A percentile compares a stretch with the other conserved stretches of the same genome.
phyloP scores from a whole-genome alignment of 495 filamentous ascomycete species.

The Aspergillus nidulans region DNA sequence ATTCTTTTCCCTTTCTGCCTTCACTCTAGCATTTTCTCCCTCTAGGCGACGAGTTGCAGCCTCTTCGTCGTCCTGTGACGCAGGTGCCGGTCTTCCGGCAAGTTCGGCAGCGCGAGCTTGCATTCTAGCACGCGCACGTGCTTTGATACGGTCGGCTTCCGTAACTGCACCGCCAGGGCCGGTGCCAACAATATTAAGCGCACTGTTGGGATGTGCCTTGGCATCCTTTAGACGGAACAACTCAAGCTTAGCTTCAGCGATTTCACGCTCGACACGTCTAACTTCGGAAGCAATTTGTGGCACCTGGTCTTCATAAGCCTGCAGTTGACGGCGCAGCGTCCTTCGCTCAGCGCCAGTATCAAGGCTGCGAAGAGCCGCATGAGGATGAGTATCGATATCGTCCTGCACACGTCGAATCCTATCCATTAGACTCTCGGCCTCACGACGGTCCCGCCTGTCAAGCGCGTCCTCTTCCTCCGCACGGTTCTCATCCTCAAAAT shows the following conservation, averaged over 20 bases:
- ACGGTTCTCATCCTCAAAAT: conserved; percentile 89
- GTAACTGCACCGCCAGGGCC: conserved; percentile 89
- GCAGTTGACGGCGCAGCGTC: conserved; percentile 80
- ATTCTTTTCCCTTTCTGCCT: conserved; percentile 84
- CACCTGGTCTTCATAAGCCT: conserved; percentile 80
- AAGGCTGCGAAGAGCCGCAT: conserved; percentile 63
- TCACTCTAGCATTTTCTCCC: conserved; percentile 75
- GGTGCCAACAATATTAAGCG: conserved; percentile 82
- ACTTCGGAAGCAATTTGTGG: conserved; percentile 91
- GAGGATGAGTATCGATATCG: conserved; percentile 90
- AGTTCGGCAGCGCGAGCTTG: conserved; percentile 92
- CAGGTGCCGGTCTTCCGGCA: conserved; percentile 68
- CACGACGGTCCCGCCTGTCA: conserved; percentile 83
- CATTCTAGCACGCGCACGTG: conserved; percentile 95
- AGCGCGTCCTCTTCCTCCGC: conserved; percentile 88
- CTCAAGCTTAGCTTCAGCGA: conserved; percentile 89
- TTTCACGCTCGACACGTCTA: conserved; percentile 82
- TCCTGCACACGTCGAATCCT: conserved; percentile 93
- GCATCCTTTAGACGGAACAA: conserved; percentile 91
- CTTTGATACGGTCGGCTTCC: conserved; percentile 90
- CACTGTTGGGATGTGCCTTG: conserved; percentile 80
- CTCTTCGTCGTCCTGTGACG: conserved; percentile 61
- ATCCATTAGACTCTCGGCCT: conserved; percentile 90
- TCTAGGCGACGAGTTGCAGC: conserved; percentile 78
- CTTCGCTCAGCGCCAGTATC: conserved; percentile 86